Conservation (phyloP, 2,329 filamentous ascomycete genomes). For the Penicillium sp. region DNA sequence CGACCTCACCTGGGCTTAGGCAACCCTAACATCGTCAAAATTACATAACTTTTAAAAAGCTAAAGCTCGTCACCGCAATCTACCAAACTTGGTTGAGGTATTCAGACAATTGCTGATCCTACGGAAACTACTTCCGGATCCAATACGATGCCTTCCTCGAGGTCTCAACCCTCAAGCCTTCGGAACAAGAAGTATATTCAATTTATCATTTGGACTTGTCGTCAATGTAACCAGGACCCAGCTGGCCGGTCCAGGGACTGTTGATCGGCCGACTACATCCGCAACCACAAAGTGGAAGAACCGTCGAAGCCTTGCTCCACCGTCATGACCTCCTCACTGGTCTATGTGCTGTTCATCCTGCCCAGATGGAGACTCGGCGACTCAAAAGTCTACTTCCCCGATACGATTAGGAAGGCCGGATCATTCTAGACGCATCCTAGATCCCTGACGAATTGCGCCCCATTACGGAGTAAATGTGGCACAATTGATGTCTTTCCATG, state of each 20-base stretch:
- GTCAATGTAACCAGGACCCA: slow-evolving; percentile 8
- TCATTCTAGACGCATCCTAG: background rate
- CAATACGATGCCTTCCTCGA: background rate
- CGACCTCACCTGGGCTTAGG: background rate
- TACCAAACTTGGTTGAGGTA: background rate
- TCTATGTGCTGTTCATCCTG: background rate
- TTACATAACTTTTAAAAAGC: background rate
- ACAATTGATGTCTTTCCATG: background rate
- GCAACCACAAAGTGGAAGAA: background rate
- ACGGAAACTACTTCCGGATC: slow-evolving; percentile 12
- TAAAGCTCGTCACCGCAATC: background rate
- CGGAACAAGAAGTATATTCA: background rate
- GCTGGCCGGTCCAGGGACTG: slow-evolving; percentile 3
- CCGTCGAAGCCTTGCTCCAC: background rate
- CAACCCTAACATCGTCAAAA: background rate
- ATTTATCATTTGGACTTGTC: background rate
- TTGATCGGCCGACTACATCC: background rate
- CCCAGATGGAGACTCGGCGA: background rate
- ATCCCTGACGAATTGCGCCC: background rate
- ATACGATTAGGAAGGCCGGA: background rate
- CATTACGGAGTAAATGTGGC: background rate
- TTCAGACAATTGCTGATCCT: background rate
- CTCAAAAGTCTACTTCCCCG: background rate
- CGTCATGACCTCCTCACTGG: background rate
- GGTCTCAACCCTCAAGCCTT: background rate